phyloP scores from a whole-genome alignment of 352 stramenopile genomes.

The Globisporangium solare region DNA sequence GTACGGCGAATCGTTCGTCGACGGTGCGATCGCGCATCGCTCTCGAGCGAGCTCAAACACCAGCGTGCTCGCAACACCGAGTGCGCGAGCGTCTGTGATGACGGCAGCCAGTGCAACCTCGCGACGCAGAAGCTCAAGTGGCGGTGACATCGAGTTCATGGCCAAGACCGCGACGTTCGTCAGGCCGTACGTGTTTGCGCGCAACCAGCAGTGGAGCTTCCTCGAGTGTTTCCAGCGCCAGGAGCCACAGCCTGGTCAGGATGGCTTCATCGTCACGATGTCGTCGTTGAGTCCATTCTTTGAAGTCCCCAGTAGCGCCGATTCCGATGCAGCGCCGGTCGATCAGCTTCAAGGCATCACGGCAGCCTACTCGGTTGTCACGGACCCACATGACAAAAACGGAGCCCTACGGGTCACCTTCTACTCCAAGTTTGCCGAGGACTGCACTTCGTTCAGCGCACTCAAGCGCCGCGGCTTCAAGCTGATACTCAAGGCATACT shows the following conservation, averaged over 20 bases:
- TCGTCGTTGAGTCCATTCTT: conserved; percentile 26
- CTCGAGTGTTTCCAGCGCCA: conserved; percentile 23
- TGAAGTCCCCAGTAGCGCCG: neutral
- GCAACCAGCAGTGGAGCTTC: conserved; percentile 49
- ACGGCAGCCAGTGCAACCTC: neutral
- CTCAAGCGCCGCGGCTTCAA: conserved; percentile 17
- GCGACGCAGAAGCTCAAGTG: neutral
- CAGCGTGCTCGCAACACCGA: neutral
- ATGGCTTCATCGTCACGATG: conserved; percentile 35
- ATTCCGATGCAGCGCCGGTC: neutral
- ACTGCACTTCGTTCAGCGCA: conserved; percentile 14
- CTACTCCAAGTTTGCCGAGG: conserved; percentile 17
- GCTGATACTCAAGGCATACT: conserved; percentile 14
- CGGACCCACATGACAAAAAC: neutral
- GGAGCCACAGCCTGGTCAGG: neutral
- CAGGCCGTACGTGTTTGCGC: conserved; percentile 34
- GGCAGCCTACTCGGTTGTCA: conserved; percentile 20
- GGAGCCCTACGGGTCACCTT: conserved; percentile 13
- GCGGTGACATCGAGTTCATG: conserved; percentile 15
- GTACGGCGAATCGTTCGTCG: conserved; percentile 16
- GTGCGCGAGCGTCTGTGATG: neutral
- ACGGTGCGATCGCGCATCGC: conserved; percentile 14
- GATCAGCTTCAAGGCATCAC: conserved; percentile 26
- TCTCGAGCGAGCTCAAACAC: neutral
- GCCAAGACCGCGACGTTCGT: conserved; percentile 47